Percentiles rank a stretch among this genome's conserved stretches.
These are phyloP conservation scores for Zea mays DNA, from an alignment of 176 grass and related monocot genomes.

Conservation along the genomic window Zm-B73-REFERENCE-NAM-5.0 NC_050103.1:96497001-96497500, in stretches of 20 bases:
- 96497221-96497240: background rate
- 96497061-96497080: background rate
- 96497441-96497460: background rate
- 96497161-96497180: conserved; percentile 6
- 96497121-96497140: background rate
- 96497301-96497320: conserved; percentile 73
- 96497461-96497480: no score
- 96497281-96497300: conserved; percentile 55
- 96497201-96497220: background rate
- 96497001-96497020: background rate
- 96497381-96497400: no score
- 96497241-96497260: background rate
- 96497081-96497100: background rate
- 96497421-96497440: background rate
- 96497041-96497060: background rate
- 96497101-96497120: background rate
- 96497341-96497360: conserved; percentile 65
- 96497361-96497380: conserved; percentile 46
- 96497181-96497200: background rate
- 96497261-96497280: conserved; percentile 19
- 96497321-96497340: conserved; percentile 69
- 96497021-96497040: background rate
- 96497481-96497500: conserved; percentile 50
- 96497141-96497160: background rate
- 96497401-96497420: no score